Evolutionary conservation across 2,329 filamentous ascomycete genomes (phyloP).

Genomic region (Hypomyces perniciosus): DNA sequence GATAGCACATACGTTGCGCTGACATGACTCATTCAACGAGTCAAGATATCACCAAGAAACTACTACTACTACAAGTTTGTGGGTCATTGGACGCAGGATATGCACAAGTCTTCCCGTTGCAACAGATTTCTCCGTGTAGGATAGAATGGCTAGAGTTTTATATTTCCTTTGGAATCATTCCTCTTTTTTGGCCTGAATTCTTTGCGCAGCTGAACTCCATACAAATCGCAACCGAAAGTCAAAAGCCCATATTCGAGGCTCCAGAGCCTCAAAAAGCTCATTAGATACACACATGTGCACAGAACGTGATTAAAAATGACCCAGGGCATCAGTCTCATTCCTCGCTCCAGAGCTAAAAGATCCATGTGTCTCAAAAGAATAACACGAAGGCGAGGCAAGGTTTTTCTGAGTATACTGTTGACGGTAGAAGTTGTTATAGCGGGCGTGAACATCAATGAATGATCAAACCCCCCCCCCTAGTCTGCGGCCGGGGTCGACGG

Average conservation of each 20-base stretch:
- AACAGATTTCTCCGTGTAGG: no score
- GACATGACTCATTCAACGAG: background rate
- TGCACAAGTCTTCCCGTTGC: no score
- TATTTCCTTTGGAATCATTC: background rate
- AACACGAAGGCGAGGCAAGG: conserved; percentile 3
- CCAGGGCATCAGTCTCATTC: conserved; percentile 13
- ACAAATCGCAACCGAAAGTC: conserved; percentile 27
- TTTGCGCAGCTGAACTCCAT: conserved; percentile 28
- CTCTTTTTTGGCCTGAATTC: conserved; percentile 16
- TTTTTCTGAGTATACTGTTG: background rate
- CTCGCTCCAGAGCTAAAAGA: conserved; percentile 18
- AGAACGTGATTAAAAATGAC: conserved; percentile 11
- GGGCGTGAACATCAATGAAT: background rate
- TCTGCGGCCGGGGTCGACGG: conserved; percentile 44
- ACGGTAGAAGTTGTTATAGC: background rate
- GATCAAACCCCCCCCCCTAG: conserved; percentile 15
- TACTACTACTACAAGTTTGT: no score
- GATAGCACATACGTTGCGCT: background rate
- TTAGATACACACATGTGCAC: conserved; percentile 28
- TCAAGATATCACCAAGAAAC: no score
- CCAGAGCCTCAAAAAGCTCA: conserved; percentile 27
- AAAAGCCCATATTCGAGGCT: conserved; percentile 24
- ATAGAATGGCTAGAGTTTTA: no score
- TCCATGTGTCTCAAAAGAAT: conserved; percentile 14
- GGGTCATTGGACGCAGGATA: no score